Conservation (phyloP, 78 protist genomes). For the Guillardia theta region DNA sequence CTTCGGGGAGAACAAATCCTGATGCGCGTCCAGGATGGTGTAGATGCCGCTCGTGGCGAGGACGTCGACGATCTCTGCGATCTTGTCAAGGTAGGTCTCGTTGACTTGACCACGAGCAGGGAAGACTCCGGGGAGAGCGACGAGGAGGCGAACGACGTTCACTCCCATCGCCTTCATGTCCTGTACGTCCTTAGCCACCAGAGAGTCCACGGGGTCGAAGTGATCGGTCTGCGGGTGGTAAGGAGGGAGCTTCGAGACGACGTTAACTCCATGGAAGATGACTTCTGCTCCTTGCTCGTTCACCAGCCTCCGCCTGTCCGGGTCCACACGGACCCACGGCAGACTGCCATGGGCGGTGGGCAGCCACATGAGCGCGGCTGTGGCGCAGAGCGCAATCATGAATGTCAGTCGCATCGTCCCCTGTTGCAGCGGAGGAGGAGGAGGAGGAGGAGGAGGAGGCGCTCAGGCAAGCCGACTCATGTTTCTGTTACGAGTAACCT, state of each 20-base stretch:
- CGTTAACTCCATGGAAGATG: not conserved
- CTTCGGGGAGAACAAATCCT: not conserved
- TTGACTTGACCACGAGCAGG: not conserved
- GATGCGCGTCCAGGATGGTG: not conserved
- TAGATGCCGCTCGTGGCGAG: not conserved
- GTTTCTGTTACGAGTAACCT: too few relatives aligned
- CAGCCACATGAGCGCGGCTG: too few relatives aligned
- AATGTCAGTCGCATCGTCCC: too few relatives aligned
- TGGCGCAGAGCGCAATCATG: too few relatives aligned
- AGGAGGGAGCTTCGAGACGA: not conserved
- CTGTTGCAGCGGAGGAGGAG: too few relatives aligned
- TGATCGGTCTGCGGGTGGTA: not conserved
- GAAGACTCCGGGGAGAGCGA: not conserved
- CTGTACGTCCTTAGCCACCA: not conserved
- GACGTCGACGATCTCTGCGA: not conserved
- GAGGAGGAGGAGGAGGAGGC: too few relatives aligned
- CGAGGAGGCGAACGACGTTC: not conserved
- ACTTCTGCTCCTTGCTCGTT: not conserved
- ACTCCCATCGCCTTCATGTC: not conserved
- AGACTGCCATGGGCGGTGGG: too few relatives aligned
- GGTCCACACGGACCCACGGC: too few relatives aligned
- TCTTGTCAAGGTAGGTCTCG: not conserved
- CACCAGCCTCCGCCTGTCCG: not conserved
- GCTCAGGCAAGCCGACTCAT: too few relatives aligned
- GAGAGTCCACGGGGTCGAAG: not conserved